These are phyloP conservation scores for Zasmidium citrigriseum DNA, from an alignment of 2,329 filamentous ascomycete genomes.

Conservation along the genomic window DNA sequence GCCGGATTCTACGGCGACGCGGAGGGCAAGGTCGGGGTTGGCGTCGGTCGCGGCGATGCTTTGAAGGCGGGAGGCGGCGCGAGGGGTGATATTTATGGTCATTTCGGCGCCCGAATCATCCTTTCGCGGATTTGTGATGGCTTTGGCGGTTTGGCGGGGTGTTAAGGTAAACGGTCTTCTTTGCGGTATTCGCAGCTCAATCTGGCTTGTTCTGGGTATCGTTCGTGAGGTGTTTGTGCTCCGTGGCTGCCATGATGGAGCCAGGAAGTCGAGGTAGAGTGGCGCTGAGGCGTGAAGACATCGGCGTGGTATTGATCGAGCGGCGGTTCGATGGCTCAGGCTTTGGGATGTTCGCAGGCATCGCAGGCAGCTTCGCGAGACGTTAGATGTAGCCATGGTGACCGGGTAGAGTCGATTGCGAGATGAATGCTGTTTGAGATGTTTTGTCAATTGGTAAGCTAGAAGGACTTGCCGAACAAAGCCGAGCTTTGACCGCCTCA, in stretches of 20 bases:
- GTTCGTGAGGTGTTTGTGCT: neutral
- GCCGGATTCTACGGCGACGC: slow-evolving; percentile 87
- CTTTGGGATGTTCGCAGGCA: slow-evolving; percentile 13
- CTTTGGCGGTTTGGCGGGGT: slow-evolving; percentile 26
- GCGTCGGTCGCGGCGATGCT: slow-evolving; percentile 56
- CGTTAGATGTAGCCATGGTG: slow-evolving; percentile 17
- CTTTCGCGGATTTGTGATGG: slow-evolving; percentile 68
- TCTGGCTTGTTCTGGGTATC: neutral
- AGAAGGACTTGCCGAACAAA: neutral
- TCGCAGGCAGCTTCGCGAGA: slow-evolving; percentile 16
- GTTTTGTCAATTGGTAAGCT: neutral
- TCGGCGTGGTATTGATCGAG: slow-evolving; percentile 7
- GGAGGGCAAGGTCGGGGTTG: slow-evolving; percentile 82
- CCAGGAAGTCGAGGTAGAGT: slow-evolving; percentile 38
- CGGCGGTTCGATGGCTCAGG: neutral
- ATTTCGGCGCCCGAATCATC: slow-evolving; percentile 86
- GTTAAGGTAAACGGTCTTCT: slow-evolving; percentile 21
- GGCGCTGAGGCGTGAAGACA: slow-evolving; percentile 25
- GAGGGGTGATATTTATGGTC: slow-evolving; percentile 77
- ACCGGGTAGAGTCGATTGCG: slow-evolving; percentile 1
- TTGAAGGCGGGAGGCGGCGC: slow-evolving; percentile 73
- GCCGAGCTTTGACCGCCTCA: neutral
- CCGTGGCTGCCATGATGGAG: slow-evolving; percentile 30
- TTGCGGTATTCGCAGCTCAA: neutral
- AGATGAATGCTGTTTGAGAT: neutral